These are phyloP conservation scores for Venturia nashicola DNA, from an alignment of 2,329 filamentous ascomycete species.

Conservation along the genomic window DNA sequence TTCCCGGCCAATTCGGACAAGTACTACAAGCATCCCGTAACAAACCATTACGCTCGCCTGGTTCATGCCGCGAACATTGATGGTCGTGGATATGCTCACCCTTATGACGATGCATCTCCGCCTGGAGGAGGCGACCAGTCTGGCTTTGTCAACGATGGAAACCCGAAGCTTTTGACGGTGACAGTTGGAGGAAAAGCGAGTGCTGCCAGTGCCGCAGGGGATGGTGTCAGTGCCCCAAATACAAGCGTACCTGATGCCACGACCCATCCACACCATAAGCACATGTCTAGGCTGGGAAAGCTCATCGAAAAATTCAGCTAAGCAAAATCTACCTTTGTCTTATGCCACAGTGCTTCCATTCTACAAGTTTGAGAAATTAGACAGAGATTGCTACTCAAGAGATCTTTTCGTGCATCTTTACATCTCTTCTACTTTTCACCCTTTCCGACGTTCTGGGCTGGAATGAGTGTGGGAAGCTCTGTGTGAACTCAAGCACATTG, in stretches of 20 bases:
- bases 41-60: constrained; percentile 47
- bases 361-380: too few relatives aligned
- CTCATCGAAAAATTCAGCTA: neutral
- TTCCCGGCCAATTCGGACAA: constrained; percentile 17
- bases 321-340: neutral
- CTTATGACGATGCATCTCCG: constrained; percentile 58
- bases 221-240: neutral
- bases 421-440: too few relatives aligned
- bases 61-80: constrained; percentile 50
- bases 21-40: constrained; percentile 25
- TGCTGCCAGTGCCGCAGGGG: neutral
- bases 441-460: too few relatives aligned
- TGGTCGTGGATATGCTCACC: constrained; percentile 49
- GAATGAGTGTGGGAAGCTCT: too few relatives aligned
- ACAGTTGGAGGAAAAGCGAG: constrained; percentile 25
- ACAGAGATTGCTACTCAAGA: too few relatives aligned
- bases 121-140: constrained; percentile 42
- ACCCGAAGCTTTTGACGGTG: constrained; percentile 35
- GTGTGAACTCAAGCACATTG: too few relatives aligned
- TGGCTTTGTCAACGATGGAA: constrained; percentile 37
- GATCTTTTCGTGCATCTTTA: too few relatives aligned
- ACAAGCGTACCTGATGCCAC: neutral
- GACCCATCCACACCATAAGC: neutral
- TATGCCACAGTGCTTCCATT: too few relatives aligned
- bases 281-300: neutral